Conservation (phyloP, 148 eudicot species). For the Linanthus parryae region DNA sequence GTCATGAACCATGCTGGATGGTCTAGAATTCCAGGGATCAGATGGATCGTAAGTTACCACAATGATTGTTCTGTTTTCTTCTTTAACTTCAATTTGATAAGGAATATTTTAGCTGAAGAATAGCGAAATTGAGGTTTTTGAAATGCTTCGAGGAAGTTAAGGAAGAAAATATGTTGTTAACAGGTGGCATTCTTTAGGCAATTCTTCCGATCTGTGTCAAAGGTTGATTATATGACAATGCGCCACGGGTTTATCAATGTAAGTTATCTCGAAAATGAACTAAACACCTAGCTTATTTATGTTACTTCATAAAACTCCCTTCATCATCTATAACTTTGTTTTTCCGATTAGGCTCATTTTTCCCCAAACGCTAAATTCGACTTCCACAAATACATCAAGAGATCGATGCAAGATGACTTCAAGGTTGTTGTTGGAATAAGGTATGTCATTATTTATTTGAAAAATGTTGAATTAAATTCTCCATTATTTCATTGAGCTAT, state of each 20-base stretch:
- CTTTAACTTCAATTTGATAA: not conserved
- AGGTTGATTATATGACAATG: conserved; percentile 38
- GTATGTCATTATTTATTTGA: conserved; percentile 4
- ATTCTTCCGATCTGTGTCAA: conserved; percentile 42
- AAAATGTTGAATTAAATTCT: no score
- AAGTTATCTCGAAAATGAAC: conserved; percentile 16
- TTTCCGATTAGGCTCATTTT: conserved; percentile 38
- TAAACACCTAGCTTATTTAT: no score
- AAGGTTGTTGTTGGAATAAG: conserved; percentile 44
- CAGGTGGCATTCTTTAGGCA: conserved; percentile 49
- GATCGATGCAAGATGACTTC: conserved; percentile 56
- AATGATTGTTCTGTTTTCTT: not conserved
- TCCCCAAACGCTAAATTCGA: conserved; percentile 39
- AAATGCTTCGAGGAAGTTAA: no score
- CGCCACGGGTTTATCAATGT: conserved; percentile 45
- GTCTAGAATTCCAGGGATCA: conserved; percentile 25
- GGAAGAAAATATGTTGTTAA: not conserved
- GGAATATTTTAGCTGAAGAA: not conserved
- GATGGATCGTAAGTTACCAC: conserved; percentile 39
- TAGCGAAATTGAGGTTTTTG: no score
- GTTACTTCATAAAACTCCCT: no score
- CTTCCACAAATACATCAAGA: conserved; percentile 44
- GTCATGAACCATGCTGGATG: conserved; percentile 35
- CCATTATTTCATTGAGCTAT: no score
- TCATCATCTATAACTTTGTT: no score